A percentile compares a stretch with the other conserved stretches of the same genome.
phyloP scores from a whole-genome alignment of 2,329 filamentous ascomycete genomes.

The Ambrosiella cleistominuta region DNA sequence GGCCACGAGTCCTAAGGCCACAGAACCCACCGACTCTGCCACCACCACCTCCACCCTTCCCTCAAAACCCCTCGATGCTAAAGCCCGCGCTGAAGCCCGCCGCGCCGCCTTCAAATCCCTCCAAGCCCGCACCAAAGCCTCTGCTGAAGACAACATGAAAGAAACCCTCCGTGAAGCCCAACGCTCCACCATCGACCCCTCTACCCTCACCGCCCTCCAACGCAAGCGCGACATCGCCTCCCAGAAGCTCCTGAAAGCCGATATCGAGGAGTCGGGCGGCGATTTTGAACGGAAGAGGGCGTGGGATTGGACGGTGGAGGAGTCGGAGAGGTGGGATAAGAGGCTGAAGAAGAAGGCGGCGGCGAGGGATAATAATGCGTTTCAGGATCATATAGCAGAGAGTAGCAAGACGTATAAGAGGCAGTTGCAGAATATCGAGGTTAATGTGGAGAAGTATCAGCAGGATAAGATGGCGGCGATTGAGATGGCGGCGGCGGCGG shows the following conservation, averaged over 20 bases:
- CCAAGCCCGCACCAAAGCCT: slow-evolving; percentile 60
- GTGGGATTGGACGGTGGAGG: slow-evolving; percentile 97
- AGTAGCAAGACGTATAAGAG: slow-evolving; percentile 87
- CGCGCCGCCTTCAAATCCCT: slow-evolving; percentile 74
- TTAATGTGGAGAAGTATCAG: slow-evolving; percentile 69
- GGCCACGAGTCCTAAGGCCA: neutral
- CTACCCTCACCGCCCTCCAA: slow-evolving; percentile 58
- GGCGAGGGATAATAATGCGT: slow-evolving; percentile 70
- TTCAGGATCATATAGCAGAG: slow-evolving; percentile 75
- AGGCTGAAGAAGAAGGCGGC: slow-evolving; percentile 70
- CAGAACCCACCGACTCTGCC: slow-evolving; percentile 8
- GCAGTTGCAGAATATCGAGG: slow-evolving; percentile 58
- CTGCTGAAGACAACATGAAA: slow-evolving; percentile 57
- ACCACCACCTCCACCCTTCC: slow-evolving; percentile 7
- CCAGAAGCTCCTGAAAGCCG: slow-evolving; percentile 85
- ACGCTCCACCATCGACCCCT: slow-evolving; percentile 59
- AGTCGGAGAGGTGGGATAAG: slow-evolving; percentile 86
- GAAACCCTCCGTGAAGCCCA: slow-evolving; percentile 73
- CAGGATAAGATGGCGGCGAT: slow-evolving; percentile 71
- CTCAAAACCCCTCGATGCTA: slow-evolving; percentile 16
- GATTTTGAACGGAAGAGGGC: slow-evolving; percentile 96
- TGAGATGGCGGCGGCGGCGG: slow-evolving; percentile 66
- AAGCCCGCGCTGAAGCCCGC: slow-evolving; percentile 42
- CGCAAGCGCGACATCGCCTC: slow-evolving; percentile 75
- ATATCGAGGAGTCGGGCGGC: slow-evolving; percentile 66